These are phyloP conservation scores for Hypoxylon sp. DNA, from an alignment of 2,329 filamentous ascomycete genomes.

Conservation along the genomic window DNA sequence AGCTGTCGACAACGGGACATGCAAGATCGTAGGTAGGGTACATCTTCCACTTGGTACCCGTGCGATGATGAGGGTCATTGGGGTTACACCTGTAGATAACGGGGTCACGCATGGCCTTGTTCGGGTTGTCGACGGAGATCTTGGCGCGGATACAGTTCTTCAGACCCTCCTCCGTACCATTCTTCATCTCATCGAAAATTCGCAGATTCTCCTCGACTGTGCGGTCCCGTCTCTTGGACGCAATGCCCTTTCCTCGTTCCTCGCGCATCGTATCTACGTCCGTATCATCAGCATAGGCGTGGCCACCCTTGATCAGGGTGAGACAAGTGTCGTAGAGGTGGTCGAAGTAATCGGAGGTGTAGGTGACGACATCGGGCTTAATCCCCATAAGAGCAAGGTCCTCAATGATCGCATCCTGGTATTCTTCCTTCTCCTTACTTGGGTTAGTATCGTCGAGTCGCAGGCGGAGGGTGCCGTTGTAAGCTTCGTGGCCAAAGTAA, in stretches of 20 bases:
- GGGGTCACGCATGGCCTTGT: constrained; percentile 96
- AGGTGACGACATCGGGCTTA: constrained; percentile 86
- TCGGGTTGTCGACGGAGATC: constrained; percentile 90
- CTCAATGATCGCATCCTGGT: constrained; percentile 92
- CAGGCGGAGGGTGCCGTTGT: constrained; percentile 90
- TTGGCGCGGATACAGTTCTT: constrained; percentile 95
- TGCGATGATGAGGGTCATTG: constrained; percentile 79
- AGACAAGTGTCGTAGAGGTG: constrained; percentile 89
- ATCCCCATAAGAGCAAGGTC: constrained; percentile 93
- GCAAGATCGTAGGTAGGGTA: constrained; percentile 92
- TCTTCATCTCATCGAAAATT: constrained; percentile 95
- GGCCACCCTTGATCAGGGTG: constrained; percentile 85
- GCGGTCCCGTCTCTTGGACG: constrained; percentile 84
- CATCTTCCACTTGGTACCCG: constrained; percentile 84
- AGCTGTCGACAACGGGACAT: constrained; percentile 83
- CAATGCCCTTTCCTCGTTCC: constrained; percentile 86
- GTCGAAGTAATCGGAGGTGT: constrained; percentile 97
- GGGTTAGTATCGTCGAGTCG: constrained; percentile 99
- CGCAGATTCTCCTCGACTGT: constrained; percentile 86
- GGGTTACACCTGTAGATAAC: constrained; percentile 96
- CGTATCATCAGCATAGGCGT: constrained; percentile 96
- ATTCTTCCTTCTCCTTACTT: constrained; percentile 97
- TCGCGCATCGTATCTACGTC: constrained; percentile 88
- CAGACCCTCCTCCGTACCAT: constrained; percentile 81
- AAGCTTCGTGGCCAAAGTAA: constrained; percentile 95